Percentiles rank a stretch among this genome's conserved stretches.
phyloP scores from a whole-genome alignment of 257 asterid genomes.

The Solanum tarapatanum region DNA sequence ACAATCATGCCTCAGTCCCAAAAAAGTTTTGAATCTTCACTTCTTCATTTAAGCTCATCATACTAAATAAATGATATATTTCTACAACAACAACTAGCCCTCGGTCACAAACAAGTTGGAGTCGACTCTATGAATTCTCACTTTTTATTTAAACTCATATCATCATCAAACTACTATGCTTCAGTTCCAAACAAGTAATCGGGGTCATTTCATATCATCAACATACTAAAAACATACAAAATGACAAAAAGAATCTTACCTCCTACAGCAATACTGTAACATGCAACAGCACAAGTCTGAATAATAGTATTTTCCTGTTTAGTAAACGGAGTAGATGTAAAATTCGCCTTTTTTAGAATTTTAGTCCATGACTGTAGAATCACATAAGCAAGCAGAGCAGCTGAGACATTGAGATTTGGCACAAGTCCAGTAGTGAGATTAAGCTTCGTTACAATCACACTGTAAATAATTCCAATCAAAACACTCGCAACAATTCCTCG shows the following conservation, averaged over 20 bases:
- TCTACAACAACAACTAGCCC: neutral
- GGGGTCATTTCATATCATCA: neutral
- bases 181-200: neutral
- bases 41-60: neutral
- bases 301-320: constrained; percentile 19
- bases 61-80: neutral
- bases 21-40: neutral
- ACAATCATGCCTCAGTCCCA: neutral
- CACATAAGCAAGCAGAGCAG: constrained; percentile 20
- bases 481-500: constrained; percentile 16
- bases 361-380: constrained; percentile 13
- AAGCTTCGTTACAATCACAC: constrained; percentile 16
- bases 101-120: neutral
- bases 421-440: constrained; percentile 19
- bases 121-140: neutral
- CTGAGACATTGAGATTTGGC: constrained; percentile 19
- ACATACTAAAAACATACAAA: neutral
- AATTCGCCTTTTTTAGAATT: constrained; percentile 6
- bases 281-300: constrained; percentile 25
- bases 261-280: constrained; percentile 21
- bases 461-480: constrained; percentile 10
- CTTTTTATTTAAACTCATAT: neutral
- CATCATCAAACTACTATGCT: neutral
- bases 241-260: neutral
- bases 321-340: constrained; percentile 10